phyloP scores from a whole-genome alignment of 352 stramenopile genomes.

The Globisporangium splendens region DNA sequence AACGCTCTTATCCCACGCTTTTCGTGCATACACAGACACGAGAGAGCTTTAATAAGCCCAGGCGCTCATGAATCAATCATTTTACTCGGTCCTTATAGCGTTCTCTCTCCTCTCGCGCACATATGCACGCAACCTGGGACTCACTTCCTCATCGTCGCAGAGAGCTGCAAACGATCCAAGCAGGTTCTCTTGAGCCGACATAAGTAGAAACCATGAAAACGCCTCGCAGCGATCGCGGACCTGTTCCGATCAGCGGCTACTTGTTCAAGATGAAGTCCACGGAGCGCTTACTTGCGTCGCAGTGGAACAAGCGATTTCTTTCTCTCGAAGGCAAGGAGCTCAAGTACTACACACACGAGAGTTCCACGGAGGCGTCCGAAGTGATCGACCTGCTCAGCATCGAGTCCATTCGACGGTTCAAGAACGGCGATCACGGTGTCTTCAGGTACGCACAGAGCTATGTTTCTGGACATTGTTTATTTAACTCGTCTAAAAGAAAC shows the following conservation, averaged over 20 bases:
- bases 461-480: background rate
- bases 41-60: too few species aligned
- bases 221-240: constrained; percentile 37
- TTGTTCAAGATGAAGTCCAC: constrained; percentile 83
- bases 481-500: background rate
- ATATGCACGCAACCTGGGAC: background rate
- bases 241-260: constrained; percentile 77
- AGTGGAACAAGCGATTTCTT: constrained; percentile 84
- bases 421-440: constrained; percentile 79
- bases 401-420: constrained; percentile 76
- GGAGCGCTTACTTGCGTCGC: constrained; percentile 62
- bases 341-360: constrained; percentile 79
- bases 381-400: constrained; percentile 69
- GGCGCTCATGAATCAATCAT: too few species aligned
- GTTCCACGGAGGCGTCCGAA: constrained; percentile 55
- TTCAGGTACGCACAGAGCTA: constrained; percentile 23
- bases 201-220: constrained; percentile 36
- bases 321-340: constrained; percentile 67
- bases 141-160: background rate
- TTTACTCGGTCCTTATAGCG: too few species aligned
- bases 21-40: too few species aligned
- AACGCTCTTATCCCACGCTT: too few species aligned
- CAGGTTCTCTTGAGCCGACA: background rate
- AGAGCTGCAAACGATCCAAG: background rate
- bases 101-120: too few species aligned